Base-by-base conservation (phyloP, 2,329 filamentous ascomycete genomes). In the Colletotrichum limetticola region DNA sequence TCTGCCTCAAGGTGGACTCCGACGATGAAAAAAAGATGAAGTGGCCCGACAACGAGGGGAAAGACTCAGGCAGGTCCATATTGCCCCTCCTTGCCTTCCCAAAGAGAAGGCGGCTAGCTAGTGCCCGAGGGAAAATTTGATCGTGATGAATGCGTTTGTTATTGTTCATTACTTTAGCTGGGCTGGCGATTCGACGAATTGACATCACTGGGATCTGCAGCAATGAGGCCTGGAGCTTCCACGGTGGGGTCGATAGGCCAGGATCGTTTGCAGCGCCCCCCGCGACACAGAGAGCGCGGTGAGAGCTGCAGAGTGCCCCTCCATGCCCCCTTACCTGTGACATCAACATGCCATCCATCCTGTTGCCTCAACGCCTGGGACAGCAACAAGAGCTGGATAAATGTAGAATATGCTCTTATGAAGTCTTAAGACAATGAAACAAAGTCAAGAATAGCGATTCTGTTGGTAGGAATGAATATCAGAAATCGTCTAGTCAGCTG, bases 171-270 rank as follows among this genome's bases (percentile, higher is more conserved):
- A 56, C 12, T 56, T 22, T 56, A 22, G 42, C 42, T 49, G 42
- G 42, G 42, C 53, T 28, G 53, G 22, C 62, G 68, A 49, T 60
- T 37, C 42, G 28, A 60, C 32, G 42, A 49, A 63, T 70, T 72
- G 71, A 72, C 71, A 72, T 72, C 66, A 72, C 66, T 32, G 24
- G 61, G 60, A 70, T 70, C 66, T 70, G 66, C 71, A 49, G 61
- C 42, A 55, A 16, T 12, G 12, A 65, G 55, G 37, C 19, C 49
- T 52, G 35, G 61, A 64, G 61, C 46, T 63, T n/a, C 35, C 9
- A 49, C 32, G 30, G 46, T 32, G 61, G 61, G 59, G 61, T 37
- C 26, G 59, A 64, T 59, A 72, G 70, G 59, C 59, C 58, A 62
- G 58, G 52, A 35, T 30, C 58, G 30, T 60, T 60, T 46, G 16